Base-by-base conservation (phyloP, 2,329 filamentous ascomycete species). In the Berkeleyomyces basicola region DNA sequence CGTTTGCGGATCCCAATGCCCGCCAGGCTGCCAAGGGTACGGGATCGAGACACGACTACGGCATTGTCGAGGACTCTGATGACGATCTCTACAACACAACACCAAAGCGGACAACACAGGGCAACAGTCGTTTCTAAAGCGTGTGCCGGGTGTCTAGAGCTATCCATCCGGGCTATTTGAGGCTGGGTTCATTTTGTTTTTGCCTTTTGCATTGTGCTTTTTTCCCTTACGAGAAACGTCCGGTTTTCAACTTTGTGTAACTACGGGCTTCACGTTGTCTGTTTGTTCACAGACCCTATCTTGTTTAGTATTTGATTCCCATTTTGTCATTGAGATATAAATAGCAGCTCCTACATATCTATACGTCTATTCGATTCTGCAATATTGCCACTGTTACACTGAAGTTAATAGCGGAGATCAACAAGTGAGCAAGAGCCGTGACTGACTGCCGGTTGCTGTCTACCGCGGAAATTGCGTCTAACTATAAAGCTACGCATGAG, bases 41-140 rank as follows among this genome's bases (percentile, higher is more conserved):
- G 23, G 65, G 67, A 61, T 66, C 67, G 39, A 67, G 65, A 3
- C 51, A 55, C 14, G 62, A 65, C 58, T 53, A 61, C 33, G 66
- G 67, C 11, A 61, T 62, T n/a, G 63, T 67, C 39, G 68, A 67
- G 23, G 66, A 67, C 6, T 70, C 72, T 44, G 70, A 72, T 43
- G 73, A 75, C 42, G 73, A 76, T 58, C 67, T 76, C 47, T 77
- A 78, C 62, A 72, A 74, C 51, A 69, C 73, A n/a, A 68, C 70
- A 14, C 68, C 71, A 23, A 75, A 72, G 67, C 60, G 60, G 49
- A 9, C 49, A 57, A 61, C 47, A n/a, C 33, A 39, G 2, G 44
- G 42, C 7, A 47, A 47, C 33, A 10, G 4, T 11, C 58, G 58
- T 7, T 59, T 44, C 43, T 59, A 59, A 40, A 44, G 14, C n/a